These are phyloP conservation scores for Elsinoe arachidis DNA, from an alignment of 2,329 filamentous ascomycete species.

Conservation along the genomic window DNA sequence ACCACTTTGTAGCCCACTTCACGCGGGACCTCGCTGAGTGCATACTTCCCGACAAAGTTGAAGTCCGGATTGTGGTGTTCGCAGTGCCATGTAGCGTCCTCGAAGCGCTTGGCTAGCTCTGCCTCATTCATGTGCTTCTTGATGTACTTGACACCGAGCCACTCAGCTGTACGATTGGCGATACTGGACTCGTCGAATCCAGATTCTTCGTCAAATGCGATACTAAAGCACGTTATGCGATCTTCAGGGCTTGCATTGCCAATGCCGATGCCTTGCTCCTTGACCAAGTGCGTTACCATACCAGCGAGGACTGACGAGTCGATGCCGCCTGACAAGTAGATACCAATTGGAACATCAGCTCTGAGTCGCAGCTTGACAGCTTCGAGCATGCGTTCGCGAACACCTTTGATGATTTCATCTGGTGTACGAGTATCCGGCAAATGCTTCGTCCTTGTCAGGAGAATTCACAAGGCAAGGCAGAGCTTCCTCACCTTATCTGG, in stretches of 20 bases:
- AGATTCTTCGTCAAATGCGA: constrained; percentile 44
- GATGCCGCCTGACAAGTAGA: constrained; percentile 51
- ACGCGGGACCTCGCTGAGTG: constrained; percentile 39
- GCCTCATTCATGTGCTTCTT: constrained; percentile 38
- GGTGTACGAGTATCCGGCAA: constrained; percentile 36
- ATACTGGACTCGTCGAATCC: constrained; percentile 45
- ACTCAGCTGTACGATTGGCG: constrained; percentile 41
- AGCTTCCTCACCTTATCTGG: constrained; percentile 39
- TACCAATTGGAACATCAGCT: constrained; percentile 50
- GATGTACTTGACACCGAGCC: constrained; percentile 38
- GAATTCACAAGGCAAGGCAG: not conserved
- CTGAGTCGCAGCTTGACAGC: constrained; percentile 45
- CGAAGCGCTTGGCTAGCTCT: constrained; percentile 35
- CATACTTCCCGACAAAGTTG: constrained; percentile 45
- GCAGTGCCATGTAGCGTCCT: constrained; percentile 38
- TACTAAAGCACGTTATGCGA: constrained; percentile 41
- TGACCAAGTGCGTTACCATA: constrained; percentile 46
- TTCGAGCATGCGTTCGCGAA: constrained; percentile 44
- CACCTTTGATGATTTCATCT: constrained; percentile 44
- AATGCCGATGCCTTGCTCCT: constrained; percentile 38
- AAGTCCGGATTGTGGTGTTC: constrained; percentile 43
- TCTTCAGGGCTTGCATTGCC: constrained; percentile 36
- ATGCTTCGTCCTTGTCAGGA: constrained; percentile 19
- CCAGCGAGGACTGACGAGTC: constrained; percentile 51
- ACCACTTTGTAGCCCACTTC: constrained; percentile 46